phyloP scores from a whole-genome alignment of 306 rosid genomes.

The Oxytropis ochrocephala region DNA sequence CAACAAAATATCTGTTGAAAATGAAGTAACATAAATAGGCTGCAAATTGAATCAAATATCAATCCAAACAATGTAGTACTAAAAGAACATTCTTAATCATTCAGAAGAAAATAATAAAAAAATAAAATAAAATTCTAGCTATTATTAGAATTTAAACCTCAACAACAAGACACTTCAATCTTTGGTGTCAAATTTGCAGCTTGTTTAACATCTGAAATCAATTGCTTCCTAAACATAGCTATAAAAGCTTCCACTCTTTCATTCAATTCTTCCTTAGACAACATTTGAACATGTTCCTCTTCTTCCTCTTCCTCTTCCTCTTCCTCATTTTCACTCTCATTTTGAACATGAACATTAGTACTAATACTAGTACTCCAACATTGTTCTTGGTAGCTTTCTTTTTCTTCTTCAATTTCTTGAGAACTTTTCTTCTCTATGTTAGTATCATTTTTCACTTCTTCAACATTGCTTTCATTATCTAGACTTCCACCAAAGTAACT shows the following conservation, averaged over 20 bases:
- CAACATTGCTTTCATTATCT: constrained; percentile 10
- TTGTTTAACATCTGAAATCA: constrained; percentile 64
- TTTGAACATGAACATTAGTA: not conserved
- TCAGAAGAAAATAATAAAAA: not conserved
- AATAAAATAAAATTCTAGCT: constrained; percentile 18
- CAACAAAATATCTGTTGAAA: not conserved
- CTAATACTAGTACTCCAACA: constrained; percentile 2
- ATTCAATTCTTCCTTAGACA: constrained; percentile 84
- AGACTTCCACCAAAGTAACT: not conserved
- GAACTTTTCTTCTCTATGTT: constrained; percentile 19
- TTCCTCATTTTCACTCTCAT: constrained; percentile 24
- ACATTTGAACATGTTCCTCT: constrained; percentile 25
- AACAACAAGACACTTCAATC: constrained; percentile 30
- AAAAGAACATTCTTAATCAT: constrained; percentile 6
- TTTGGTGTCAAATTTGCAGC: constrained; percentile 22
- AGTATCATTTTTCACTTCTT: constrained; percentile 20
- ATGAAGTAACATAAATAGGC: constrained; percentile 3
- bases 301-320: constrained; percentile 13
- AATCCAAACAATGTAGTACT: constrained; percentile 22
- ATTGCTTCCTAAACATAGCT: constrained; percentile 80
- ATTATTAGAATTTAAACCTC: constrained; percentile 15
- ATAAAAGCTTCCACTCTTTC: constrained; percentile 95
- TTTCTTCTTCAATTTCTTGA: constrained; percentile 27
- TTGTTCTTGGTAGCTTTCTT: constrained; percentile 19
- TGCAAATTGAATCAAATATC: not conserved